phyloP scores from a whole-genome alignment of 1,284 basidiomycete genomes.

The Marasmius oreades region DNA sequence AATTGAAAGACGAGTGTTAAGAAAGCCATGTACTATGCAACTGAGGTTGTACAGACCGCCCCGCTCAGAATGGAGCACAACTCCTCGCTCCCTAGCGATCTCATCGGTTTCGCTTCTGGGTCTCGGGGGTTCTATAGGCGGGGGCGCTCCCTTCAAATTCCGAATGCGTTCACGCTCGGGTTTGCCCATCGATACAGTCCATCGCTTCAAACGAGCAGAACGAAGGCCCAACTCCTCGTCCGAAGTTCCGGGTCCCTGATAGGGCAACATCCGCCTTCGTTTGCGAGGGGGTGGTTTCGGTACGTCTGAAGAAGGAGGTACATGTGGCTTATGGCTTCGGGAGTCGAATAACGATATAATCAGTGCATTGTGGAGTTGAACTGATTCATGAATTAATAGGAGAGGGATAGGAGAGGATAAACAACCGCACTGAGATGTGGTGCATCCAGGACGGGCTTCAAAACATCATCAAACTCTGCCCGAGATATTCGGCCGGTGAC shows the following conservation, averaged over 20 bases:
- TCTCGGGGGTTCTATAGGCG: constrained; percentile 32
- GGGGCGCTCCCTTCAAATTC: constrained; percentile 36
- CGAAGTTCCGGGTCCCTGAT: constrained; percentile 56
- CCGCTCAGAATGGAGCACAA: constrained; percentile 58
- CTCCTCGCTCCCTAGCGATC: constrained; percentile 65
- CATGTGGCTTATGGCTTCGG: constrained; percentile 62
- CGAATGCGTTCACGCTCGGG: constrained; percentile 70
- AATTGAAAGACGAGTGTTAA: constrained; percentile 1
- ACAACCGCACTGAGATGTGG: constrained; percentile 53
- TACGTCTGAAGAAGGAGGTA: constrained; percentile 55
- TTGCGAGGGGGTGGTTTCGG: constrained; percentile 68
- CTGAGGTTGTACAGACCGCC: constrained; percentile 44
- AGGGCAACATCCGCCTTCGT: constrained; percentile 65
- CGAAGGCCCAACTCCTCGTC: constrained; percentile 50
- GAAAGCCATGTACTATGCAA: not conserved
- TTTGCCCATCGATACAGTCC: constrained; percentile 68
- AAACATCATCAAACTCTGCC: constrained; percentile 69
- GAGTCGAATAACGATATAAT: constrained; percentile 79
- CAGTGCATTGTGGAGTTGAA: constrained; percentile 77
- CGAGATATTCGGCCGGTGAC: constrained; percentile 67
- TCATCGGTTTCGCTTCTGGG: constrained; percentile 56
- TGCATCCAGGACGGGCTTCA: constrained; percentile 60
- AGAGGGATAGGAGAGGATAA: not conserved
- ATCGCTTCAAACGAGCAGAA: constrained; percentile 67
- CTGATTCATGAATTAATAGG: constrained; percentile 29